Evolutionary conservation across 2,329 filamentous ascomycete species (phyloP).

Genomic region (Sphaerulina musiva): DNA sequence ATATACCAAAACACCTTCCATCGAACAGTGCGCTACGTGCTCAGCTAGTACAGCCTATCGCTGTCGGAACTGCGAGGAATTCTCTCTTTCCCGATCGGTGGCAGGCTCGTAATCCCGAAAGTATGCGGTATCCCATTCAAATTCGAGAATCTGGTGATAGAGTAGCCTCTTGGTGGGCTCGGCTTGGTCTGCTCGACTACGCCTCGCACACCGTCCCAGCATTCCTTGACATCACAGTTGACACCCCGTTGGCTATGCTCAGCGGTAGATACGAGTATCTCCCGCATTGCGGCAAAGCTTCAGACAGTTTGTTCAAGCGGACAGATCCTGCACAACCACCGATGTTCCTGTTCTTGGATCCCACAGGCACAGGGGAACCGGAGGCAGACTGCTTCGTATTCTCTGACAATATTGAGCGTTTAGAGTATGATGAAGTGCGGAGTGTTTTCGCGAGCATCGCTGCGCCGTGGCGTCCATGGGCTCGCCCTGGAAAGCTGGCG

Average conservation of each 20-base stretch:
- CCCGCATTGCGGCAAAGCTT: conserved; percentile 53
- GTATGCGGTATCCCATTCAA: conserved; percentile 10
- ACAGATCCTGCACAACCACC: conserved; percentile 19
- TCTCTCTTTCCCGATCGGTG: conserved; percentile 34
- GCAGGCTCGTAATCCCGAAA: conserved; percentile 41
- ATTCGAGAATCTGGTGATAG: conserved; percentile 23
- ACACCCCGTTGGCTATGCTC: conserved; percentile 30
- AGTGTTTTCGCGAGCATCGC: conserved; percentile 43
- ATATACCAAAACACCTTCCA: conserved; percentile 17
- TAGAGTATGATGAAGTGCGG: conserved; percentile 44
- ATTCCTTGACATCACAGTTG: conserved; percentile 37
- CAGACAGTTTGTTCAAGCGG: conserved; percentile 48
- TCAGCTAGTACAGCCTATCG: conserved; percentile 26
- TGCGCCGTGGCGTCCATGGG: conserved; percentile 40
- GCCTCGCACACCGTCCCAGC: conserved; percentile 41
- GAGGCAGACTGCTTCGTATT: conserved; percentile 53
- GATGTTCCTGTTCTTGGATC: conserved; percentile 55
- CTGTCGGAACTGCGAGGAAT: conserved; percentile 13
- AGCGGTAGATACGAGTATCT: conserved; percentile 48
- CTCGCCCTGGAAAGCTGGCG: not conserved
- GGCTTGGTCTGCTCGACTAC: conserved; percentile 35
- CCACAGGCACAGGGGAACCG: conserved; percentile 43
- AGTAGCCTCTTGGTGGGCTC: conserved; percentile 35
- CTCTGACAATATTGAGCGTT: conserved; percentile 42
- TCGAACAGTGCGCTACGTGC: conserved; percentile 21